These are phyloP conservation scores for Lophium mytilinum DNA, from an alignment of 495 filamentous ascomycete species.

Conservation along the genomic window DNA sequence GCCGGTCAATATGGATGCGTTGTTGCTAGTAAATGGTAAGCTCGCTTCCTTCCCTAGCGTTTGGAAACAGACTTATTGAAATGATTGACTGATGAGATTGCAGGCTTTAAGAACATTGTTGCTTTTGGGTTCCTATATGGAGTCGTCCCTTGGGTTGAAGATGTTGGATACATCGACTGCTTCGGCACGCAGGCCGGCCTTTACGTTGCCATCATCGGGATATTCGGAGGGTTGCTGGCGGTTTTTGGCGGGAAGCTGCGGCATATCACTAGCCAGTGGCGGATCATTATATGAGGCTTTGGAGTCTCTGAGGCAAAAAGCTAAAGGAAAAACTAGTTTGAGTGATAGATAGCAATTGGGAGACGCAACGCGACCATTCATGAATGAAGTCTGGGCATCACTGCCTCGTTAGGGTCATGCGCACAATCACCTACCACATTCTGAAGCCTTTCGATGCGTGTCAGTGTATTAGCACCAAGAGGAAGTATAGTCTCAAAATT, in stretches of 20 bases:
- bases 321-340: too few species aligned
- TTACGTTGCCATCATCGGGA: conserved; percentile 24
- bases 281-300: conserved; percentile 24
- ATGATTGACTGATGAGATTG: background rate
- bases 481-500: too few species aligned
- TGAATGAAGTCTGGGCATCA: too few species aligned
- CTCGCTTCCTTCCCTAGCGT: background rate
- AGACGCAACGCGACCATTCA: too few species aligned
- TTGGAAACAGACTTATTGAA: background rate
- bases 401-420: too few species aligned
- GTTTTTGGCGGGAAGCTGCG: conserved; percentile 26
- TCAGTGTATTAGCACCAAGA: background rate
- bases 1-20: conserved; percentile 29
- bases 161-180: conserved; percentile 27
- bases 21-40: conserved; percentile 31
- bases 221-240: conserved; percentile 17
- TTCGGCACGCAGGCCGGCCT: conserved; percentile 31
- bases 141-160: conserved; percentile 30
- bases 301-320: too few species aligned
- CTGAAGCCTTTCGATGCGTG: background rate
- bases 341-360: too few species aligned
- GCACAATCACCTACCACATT: too few species aligned
- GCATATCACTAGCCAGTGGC: conserved; percentile 25
- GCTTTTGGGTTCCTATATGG: conserved; percentile 30
- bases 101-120: conserved; percentile 21